A percentile compares a stretch with the other conserved stretches of the same genome.
phyloP scores from a whole-genome alignment of 73 alveolate species.

The Symbiodinium natans region DNA sequence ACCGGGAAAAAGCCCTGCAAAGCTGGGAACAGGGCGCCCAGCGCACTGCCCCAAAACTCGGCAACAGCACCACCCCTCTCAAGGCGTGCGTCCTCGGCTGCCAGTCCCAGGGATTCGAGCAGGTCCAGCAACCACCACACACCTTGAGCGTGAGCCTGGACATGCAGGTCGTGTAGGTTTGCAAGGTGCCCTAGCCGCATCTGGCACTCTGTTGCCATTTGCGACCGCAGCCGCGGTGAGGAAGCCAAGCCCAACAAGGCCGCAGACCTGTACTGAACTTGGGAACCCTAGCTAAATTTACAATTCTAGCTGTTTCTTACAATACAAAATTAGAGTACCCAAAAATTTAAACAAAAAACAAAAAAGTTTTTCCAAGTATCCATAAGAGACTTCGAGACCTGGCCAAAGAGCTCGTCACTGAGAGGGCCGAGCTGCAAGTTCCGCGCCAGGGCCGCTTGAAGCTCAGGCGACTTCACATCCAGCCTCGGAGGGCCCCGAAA shows the following conservation, averaged over 20 bases:
- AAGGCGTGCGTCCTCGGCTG: conserved; percentile 33
- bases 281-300: no score
- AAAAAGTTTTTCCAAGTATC: no score
- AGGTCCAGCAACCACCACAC: conserved; percentile 44
- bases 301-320: no score
- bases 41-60: not conserved
- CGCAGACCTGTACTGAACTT: no score
- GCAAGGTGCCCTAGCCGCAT: not conserved
- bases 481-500: no score
- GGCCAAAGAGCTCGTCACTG: not conserved
- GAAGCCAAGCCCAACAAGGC: conserved; percentile 61
- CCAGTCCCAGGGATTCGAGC: conserved; percentile 34
- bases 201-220: conserved; percentile 31
- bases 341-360: no score
- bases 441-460: conserved; percentile 10
- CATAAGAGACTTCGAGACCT: conserved; percentile 66
- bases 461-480: not conserved
- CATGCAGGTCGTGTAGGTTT: not conserved
- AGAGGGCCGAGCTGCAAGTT: not conserved
- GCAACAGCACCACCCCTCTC: not conserved
- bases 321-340: no score
- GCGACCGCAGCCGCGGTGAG: conserved; percentile 1
- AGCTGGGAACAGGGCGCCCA: not conserved
- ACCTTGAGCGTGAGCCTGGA: not conserved
- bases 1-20: not conserved